These are phyloP conservation scores for Babesia bovis DNA, from an alignment of 169 alveolate species.

Conservation along the genomic window DNA sequence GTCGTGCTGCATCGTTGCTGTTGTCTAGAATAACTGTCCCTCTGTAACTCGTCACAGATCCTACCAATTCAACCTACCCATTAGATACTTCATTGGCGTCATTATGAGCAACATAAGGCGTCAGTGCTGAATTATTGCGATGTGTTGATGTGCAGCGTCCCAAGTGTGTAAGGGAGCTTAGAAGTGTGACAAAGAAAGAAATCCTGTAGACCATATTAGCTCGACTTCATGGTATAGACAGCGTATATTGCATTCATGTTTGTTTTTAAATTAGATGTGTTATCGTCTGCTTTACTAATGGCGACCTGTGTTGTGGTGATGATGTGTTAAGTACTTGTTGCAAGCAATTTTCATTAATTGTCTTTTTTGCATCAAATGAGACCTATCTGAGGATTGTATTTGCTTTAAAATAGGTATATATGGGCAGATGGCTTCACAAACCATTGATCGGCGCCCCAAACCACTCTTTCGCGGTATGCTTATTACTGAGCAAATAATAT, in stretches of 20 bases:
- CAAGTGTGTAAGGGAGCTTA: not conserved
- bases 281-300: too few relatives aligned
- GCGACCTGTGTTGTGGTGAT: not conserved
- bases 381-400: not conserved
- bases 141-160: not conserved
- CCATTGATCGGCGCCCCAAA: not conserved
- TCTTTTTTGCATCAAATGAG: not conserved
- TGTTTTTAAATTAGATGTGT: too few relatives aligned
- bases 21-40: conserved; percentile 25
- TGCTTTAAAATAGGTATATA: not conserved
- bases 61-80: not conserved
- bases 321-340: too few relatives aligned
- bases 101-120: conserved; percentile 21
- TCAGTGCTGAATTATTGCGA: not conserved
- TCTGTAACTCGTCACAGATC: not conserved
- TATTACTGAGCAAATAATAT: not conserved
- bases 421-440: not conserved
- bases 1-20: not conserved
- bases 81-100: not conserved
- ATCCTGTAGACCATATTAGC: not conserved
- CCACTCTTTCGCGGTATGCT: conserved; percentile 8
- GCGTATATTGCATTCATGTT: too few relatives aligned
- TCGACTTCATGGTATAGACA: not conserved
- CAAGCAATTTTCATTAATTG: too few relatives aligned
- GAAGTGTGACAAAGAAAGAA: not conserved